Evolutionary conservation across 169 alveolate species (phyloP).

Genomic region (Plasmodium coatneyi): DNA sequence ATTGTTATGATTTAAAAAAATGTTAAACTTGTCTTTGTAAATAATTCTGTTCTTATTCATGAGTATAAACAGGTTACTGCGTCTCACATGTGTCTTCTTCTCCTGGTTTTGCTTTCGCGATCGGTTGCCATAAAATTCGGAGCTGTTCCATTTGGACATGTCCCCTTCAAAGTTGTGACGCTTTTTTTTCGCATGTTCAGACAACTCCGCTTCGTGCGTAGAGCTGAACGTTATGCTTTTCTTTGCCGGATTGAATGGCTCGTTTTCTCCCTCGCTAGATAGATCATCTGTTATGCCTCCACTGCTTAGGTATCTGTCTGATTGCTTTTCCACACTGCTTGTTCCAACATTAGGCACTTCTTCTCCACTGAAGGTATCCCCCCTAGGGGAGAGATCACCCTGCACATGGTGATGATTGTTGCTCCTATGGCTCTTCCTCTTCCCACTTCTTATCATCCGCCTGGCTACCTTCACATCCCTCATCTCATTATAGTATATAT

Average conservation of each 20-base stretch:
- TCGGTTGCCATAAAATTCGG: background rate
- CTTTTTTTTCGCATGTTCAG: background rate
- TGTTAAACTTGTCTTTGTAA: conserved; percentile 55
- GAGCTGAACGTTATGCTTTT: background rate
- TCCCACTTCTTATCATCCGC: background rate
- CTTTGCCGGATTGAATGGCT: background rate
- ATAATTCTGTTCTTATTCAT: conserved; percentile 18
- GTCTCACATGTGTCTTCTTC: background rate
- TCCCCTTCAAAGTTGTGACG: background rate
- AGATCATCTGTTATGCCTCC: background rate
- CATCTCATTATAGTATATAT: conserved; percentile 61
- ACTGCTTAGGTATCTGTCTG: background rate
- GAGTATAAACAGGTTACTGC: background rate
- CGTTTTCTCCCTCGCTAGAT: background rate
- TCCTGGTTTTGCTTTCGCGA: background rate
- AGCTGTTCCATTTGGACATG: background rate
- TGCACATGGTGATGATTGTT: background rate
- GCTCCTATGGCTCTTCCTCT: background rate
- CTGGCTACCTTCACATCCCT: background rate
- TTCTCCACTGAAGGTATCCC: background rate
- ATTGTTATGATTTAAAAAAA: conserved; percentile 47
- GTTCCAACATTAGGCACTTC: background rate
- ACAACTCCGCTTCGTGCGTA: background rate
- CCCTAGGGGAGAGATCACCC: background rate
- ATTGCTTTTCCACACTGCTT: background rate